Conservation (phyloP, 176 grass and related monocot genomes). For the Oryza glaberrima region DNA sequence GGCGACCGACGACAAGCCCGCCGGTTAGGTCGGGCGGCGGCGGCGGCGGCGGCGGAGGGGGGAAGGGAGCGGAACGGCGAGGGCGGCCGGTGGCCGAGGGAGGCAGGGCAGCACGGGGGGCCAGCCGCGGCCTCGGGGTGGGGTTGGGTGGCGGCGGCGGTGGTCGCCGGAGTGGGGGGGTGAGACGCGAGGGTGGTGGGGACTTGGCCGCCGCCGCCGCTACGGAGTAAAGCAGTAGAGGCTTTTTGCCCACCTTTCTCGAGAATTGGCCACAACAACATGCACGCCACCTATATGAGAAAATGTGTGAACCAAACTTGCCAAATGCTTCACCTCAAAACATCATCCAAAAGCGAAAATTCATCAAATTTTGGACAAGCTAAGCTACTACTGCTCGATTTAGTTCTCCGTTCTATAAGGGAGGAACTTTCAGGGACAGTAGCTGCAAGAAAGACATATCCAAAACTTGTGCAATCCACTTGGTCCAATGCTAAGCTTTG, state of each 20-base stretch:
- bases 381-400: background rate
- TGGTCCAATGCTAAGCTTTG: background rate
- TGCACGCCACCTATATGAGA: background rate
- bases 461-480: constrained; percentile 36
- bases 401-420: background rate
- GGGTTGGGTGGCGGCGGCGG: background rate
- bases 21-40: background rate
- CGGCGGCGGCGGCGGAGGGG: background rate
- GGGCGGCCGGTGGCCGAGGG: background rate
- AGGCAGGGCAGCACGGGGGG: background rate
- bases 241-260: background rate
- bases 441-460: constrained; percentile 51
- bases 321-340: background rate
- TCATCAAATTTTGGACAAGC: background rate
- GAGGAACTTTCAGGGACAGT: constrained; percentile 13
- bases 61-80: background rate
- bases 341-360: background rate
- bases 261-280: background rate
- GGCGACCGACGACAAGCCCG: background rate
- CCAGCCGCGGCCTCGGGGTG: no score
- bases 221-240: background rate
- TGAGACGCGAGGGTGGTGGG: no score
- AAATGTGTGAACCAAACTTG: background rate
- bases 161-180: background rate
- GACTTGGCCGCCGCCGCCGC: background rate